These are phyloP conservation scores for Chytriomyces sp. DNA, from an alignment of 192 early-diverging fungal genomes.

Conservation along the genomic window DNA sequence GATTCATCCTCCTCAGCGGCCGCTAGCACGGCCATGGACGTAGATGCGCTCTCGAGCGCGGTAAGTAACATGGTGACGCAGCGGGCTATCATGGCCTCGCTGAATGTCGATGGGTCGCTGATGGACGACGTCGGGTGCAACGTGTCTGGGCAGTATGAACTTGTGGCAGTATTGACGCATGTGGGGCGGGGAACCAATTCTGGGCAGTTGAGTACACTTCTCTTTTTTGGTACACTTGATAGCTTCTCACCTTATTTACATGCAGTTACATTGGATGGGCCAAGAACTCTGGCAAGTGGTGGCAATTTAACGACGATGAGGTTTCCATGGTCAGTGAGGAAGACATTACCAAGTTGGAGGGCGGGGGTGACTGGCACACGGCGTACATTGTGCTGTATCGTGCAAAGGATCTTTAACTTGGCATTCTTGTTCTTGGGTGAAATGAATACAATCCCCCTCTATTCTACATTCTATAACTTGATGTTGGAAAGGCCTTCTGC, in stretches of 20 bases:
- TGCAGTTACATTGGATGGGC: slow-evolving; percentile 99
- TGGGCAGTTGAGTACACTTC: no score
- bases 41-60: slow-evolving; percentile 20
- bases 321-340: slow-evolving; percentile 82
- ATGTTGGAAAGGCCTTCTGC: no score
- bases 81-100: slow-evolving; percentile 23
- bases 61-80: slow-evolving; percentile 28
- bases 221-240: no score
- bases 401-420: slow-evolving; percentile 61
- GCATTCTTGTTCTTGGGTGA: background rate
- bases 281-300: slow-evolving; percentile 64
- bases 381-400: slow-evolving; percentile 91
- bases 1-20: background rate
- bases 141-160: slow-evolving; percentile 87
- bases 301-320: slow-evolving; percentile 84
- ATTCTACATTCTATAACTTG: no score
- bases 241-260: no score
- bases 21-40: slow-evolving; percentile 34
- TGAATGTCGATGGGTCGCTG: slow-evolving; percentile 53
- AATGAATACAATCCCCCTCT: no score
- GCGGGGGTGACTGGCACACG: slow-evolving; percentile 76
- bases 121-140: slow-evolving; percentile 82
- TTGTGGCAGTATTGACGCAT: slow-evolving; percentile 93
- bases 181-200: slow-evolving; percentile 92
- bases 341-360: slow-evolving; percentile 88